phyloP scores from a whole-genome alignment of 176 grass and related monocot species.

The Musa schizocarpa region DNA sequence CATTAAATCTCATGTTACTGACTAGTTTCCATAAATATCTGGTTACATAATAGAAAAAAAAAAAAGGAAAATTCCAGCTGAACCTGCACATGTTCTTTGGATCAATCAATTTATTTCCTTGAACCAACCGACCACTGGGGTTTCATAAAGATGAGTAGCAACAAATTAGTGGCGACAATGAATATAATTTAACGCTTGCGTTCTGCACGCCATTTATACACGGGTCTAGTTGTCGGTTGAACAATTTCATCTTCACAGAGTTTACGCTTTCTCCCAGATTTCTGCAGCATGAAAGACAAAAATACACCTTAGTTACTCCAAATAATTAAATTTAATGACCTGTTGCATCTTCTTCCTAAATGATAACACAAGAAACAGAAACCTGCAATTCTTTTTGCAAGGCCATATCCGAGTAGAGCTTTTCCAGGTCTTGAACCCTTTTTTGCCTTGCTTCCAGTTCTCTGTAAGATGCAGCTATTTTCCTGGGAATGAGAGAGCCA shows the following conservation, averaged over 20 bases:
- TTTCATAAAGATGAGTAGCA: background rate
- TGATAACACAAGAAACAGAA: background rate
- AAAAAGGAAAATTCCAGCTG: no score
- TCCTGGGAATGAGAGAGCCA: constrained; percentile 28
- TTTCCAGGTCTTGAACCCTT: constrained; percentile 67
- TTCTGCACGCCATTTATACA: constrained; percentile 81
- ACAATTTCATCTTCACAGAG: constrained; percentile 58
- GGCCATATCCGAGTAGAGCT: constrained; percentile 70
- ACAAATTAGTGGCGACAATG: background rate
- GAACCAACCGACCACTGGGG: background rate
- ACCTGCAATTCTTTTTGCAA: constrained; percentile 94
- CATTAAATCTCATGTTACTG: no score
- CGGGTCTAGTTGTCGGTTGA: constrained; percentile 35
- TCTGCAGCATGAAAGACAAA: constrained; percentile 33
- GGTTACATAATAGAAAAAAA: no score
- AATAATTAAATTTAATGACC: background rate
- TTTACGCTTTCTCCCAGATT: constrained; percentile 80
- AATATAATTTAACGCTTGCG: constrained; percentile 34
- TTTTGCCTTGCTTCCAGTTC: constrained; percentile 74
- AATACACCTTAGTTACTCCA: background rate
- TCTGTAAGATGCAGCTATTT: constrained; percentile 59
- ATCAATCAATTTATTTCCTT: no score
- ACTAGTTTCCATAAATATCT: no score
- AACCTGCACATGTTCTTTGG: no score
- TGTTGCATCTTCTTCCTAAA: no score